Evolutionary conservation across 257 asterid genomes (phyloP).

Genomic region (Nicotiana benthamiana): DNA sequence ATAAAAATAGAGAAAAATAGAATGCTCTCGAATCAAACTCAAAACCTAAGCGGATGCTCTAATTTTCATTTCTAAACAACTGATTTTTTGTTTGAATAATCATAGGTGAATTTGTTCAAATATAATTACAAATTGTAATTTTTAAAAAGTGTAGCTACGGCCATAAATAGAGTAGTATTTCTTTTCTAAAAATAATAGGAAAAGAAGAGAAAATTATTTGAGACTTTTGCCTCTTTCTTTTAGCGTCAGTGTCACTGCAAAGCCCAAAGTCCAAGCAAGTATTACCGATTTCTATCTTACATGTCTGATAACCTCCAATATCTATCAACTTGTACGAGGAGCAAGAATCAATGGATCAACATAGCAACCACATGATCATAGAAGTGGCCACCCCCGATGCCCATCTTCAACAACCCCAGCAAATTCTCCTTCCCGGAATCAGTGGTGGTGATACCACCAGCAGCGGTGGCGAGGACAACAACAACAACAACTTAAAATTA

Average conservation of each 20-base stretch:
- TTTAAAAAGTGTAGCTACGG: no score
- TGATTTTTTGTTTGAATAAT: no score
- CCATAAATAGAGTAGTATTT: no score
- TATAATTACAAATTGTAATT: no score
- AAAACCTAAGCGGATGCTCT: slow-evolving; percentile 37
- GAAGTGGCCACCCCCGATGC: slow-evolving; percentile 20
- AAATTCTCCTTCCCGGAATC: slow-evolving; percentile 13
- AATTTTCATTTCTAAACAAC: no score
- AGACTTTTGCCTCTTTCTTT: no score
- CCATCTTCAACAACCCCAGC: slow-evolving; percentile 24
- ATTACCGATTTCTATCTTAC: not conserved
- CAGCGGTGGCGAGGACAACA: slow-evolving; percentile 24
- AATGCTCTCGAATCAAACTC: slow-evolving; percentile 65
- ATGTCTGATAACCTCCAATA: slow-evolving; percentile 15
- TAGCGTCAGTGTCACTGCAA: not conserved
- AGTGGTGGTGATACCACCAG: slow-evolving; percentile 15
- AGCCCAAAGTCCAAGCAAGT: not conserved
- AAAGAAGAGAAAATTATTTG: no score
- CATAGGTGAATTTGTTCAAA: no score
- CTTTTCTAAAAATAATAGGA: no score
- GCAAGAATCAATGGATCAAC: slow-evolving; percentile 1
- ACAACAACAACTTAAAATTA: no score
- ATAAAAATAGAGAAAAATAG: no score
- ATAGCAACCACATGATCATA: slow-evolving; percentile 33
- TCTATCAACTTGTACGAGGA: slow-evolving; percentile 20